Evolutionary conservation across 2,329 filamentous ascomycete genomes (phyloP), one percentile per base, ranked within the genome.

Genomic region (Emmonsiellopsis sp.): DNA sequence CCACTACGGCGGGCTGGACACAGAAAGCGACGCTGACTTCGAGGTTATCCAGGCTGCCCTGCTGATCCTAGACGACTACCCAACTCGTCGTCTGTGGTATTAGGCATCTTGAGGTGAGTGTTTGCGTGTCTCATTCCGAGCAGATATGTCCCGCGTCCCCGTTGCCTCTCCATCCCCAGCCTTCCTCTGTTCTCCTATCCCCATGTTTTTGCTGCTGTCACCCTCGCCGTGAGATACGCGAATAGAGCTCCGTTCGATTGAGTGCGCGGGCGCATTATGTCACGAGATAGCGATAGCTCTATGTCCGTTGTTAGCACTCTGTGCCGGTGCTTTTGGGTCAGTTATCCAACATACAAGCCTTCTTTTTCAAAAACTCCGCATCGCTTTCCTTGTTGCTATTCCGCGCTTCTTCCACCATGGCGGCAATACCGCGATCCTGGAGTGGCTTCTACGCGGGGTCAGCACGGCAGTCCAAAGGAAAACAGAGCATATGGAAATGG

Each of bases 301-400:
- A 27, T 27, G 5, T 27, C 21, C 21, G 21, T 27, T 27, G 27
- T 56, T 21, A 56, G 52, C 44, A 46, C 5, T 34, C 14, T 44
- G 13, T 42, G 40, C 39, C 39, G 43, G 8, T 27, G 31, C 7
- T 54, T 21, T 13, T 17, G 6, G 36, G 33, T 14, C 17, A 8
- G 33, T 54, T 39, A 14, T 31, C 31, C 34, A 46, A 49, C 54
- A 49, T 55, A 57, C 53, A 57, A 11, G 50, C 39, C 54, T 55
- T 63, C 57, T 61, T 67, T 48, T 64, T 71, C 74, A 87, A 76
- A 62, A 87, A 81, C 59, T 86, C 76, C 9, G 82, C 75, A 67
- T 97, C 92, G 57, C 88, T 93, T 61, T 97, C 93, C 63, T 84
- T 88, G 63, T 88, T 91, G 65, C 91, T 88, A 60, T 93, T 89